Conservation (phyloP, 352 stramenopile genomes). For the Phytophthora foliorum region DNA sequence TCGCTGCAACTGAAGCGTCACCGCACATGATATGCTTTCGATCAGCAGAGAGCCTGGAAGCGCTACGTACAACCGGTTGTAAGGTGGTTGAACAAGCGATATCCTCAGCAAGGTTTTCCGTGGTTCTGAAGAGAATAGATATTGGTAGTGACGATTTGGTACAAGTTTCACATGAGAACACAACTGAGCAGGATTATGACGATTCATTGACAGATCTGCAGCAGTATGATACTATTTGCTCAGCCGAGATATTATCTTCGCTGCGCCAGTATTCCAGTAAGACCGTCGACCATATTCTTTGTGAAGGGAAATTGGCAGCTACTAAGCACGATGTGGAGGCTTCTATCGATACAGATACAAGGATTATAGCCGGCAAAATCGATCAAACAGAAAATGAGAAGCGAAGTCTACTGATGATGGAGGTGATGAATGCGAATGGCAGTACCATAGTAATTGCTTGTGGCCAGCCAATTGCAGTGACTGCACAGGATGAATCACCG, state of each 20-base stretch:
- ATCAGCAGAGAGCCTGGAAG: background rate
- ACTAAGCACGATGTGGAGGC: background rate
- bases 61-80: slow-evolving; percentile 5
- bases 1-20: background rate
- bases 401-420: background rate
- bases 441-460: background rate
- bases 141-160: background rate
- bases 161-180: background rate
- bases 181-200: background rate
- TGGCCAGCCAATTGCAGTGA: background rate
- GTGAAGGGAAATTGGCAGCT: slow-evolving; percentile 9
- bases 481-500: background rate
- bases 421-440: background rate
- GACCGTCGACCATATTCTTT: slow-evolving; percentile 10
- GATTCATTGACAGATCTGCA: background rate
- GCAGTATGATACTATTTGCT: background rate
- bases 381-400: background rate
- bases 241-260: background rate
- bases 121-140: background rate
- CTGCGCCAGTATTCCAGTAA: slow-evolving; percentile 12
- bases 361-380: background rate
- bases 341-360: background rate
- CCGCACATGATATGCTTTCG: background rate
- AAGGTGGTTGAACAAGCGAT: slow-evolving; percentile 8
- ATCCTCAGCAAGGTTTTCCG: slow-evolving; percentile 14